These are phyloP conservation scores for Pleurotus sapidus DNA, from an alignment of 768 basidiomycete genomes.

Conservation along the genomic window DNA sequence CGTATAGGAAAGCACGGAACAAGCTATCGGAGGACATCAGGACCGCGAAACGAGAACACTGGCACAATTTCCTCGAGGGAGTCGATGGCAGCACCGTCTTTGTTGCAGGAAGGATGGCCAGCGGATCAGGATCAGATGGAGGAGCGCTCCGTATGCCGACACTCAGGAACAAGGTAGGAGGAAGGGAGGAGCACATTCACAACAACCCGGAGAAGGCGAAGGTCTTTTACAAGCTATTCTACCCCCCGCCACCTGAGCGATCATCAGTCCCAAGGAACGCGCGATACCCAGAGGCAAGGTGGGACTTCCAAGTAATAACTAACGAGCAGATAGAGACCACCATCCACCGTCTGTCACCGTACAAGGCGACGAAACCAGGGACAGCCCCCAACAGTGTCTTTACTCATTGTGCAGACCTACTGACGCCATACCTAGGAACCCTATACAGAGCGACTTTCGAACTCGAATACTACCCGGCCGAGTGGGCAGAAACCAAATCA, in stretches of 20 bases:
- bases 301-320: conserved; percentile 2
- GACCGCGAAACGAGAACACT: conserved; percentile 13
- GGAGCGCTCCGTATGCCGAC: conserved; percentile 8
- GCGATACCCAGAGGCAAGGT: conserved; percentile 8
- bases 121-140: conserved; percentile 14
- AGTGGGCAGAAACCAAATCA: conserved; percentile 24
- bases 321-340: conserved; percentile 5
- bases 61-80: conserved; percentile 12
- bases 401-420: conserved; percentile 6
- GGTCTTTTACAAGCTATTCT: conserved; percentile 8
- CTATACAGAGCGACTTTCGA: conserved; percentile 24
- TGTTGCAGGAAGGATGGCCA: conserved; percentile 11
- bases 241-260: conserved; percentile 12
- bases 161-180: background rate
- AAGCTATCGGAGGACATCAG: background rate
- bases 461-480: conserved; percentile 21
- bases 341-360: conserved; percentile 16
- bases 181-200: background rate
- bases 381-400: conserved; percentile 20
- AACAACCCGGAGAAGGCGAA: conserved; percentile 6
- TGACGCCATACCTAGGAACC: conserved; percentile 12
- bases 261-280: background rate
- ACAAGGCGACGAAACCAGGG: conserved; percentile 25
- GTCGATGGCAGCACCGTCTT: background rate
- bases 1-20: background rate